Conservation (phyloP, 495 filamentous ascomycete species). For the Hypoxylon crocopeplum region DNA sequence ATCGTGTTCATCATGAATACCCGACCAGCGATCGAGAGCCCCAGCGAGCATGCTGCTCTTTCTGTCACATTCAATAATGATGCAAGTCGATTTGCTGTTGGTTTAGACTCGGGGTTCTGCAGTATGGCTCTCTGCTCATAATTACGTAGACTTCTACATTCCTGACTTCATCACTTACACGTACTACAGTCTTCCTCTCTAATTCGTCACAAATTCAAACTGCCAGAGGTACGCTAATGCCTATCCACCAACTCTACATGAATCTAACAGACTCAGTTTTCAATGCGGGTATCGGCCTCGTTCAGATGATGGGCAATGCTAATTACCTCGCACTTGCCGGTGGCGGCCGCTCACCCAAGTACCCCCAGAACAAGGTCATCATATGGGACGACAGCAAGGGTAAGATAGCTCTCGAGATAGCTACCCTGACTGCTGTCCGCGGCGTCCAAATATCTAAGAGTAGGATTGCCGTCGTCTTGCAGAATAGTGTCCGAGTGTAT, state of each 20-base stretch:
- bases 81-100: slow-evolving; percentile 86
- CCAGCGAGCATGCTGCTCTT: slow-evolving; percentile 75
- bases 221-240: slow-evolving; percentile 48
- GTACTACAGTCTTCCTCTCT: slow-evolving; percentile 72
- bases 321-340: slow-evolving; percentile 91
- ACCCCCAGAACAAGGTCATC: slow-evolving; percentile 87
- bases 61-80: slow-evolving; percentile 89
- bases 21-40: slow-evolving; percentile 80
- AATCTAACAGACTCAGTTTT: slow-evolving; percentile 65
- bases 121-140: slow-evolving; percentile 61
- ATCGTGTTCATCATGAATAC: slow-evolving; percentile 76
- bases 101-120: slow-evolving; percentile 84
- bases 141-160: slow-evolving; percentile 8
- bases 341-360: slow-evolving; percentile 85
- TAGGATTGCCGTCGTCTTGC: slow-evolving; percentile 79
- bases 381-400: slow-evolving; percentile 92
- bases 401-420: slow-evolving; percentile 68
- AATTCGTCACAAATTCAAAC: slow-evolving; percentile 76
- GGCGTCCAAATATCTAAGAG: slow-evolving; percentile 79
- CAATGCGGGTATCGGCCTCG: slow-evolving; percentile 82
- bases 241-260: neutral
- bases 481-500: slow-evolving; percentile 85
- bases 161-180: slow-evolving; percentile 21
- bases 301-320: slow-evolving; percentile 85
- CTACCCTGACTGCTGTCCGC: slow-evolving; percentile 67